Evolutionary conservation across 768 basidiomycete species (phyloP).

Genomic region (Serpula lacrymans): DNA sequence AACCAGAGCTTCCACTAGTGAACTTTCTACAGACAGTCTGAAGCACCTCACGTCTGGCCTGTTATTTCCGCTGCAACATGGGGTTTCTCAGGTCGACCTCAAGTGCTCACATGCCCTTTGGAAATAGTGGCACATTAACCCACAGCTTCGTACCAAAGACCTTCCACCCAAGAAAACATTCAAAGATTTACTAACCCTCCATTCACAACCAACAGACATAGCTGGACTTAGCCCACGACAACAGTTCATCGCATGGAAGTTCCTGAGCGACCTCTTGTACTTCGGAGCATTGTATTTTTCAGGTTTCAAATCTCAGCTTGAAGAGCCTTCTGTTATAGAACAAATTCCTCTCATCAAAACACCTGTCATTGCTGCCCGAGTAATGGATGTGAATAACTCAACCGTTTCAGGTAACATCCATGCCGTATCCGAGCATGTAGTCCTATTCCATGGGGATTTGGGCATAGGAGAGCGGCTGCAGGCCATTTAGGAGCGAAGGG

Average conservation of each 20-base stretch:
- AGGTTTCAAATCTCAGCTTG: conserved; percentile 13
- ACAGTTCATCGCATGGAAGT: conserved; percentile 21
- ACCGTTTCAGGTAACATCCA: conserved; percentile 16
- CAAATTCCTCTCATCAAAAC: conserved; percentile 21
- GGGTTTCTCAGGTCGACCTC: conserved; percentile 22
- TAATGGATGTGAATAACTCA: conserved; percentile 21
- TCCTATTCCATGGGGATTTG: conserved; percentile 20
- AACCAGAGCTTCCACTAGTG: conserved; percentile 23
- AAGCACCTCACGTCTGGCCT: conserved; percentile 22
- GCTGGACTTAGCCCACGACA: conserved; percentile 18
- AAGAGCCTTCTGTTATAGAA: conserved; percentile 22
- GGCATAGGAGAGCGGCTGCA: conserved; percentile 15
- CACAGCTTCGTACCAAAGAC: too few species aligned
- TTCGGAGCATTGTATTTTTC: conserved; percentile 18
- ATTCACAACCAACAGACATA: conserved; percentile 13
- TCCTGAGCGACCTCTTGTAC: conserved; percentile 8
- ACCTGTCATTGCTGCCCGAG: conserved; percentile 12
- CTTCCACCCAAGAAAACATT: too few species aligned
- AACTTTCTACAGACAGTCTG: conserved; percentile 20
- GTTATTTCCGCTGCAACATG: conserved; percentile 18
- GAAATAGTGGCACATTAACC: conserved; percentile 23
- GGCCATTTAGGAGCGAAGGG: conserved; percentile 11
- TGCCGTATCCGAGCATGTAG: conserved; percentile 10
- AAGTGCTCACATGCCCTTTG: conserved; percentile 32
- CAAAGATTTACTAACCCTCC: conserved; percentile 7